Evolutionary conservation across 192 early-diverging fungal genomes (phyloP), one percentile per base, ranked within the genome.

Genomic region (Paraglomus brasilianum): DNA sequence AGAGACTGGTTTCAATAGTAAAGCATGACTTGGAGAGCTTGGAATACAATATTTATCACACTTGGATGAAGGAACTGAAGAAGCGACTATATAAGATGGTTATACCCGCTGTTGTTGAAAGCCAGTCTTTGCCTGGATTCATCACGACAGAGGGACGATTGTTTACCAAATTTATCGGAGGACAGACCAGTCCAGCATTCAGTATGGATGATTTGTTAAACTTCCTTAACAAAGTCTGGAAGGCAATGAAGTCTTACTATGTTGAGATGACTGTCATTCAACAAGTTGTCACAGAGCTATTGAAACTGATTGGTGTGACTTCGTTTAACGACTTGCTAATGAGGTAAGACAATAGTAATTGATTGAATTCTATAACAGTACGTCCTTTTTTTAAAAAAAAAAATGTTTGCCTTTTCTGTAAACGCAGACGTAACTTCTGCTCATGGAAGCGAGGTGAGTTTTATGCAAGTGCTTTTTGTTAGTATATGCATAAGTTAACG

Each of bases 241-340:
- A 92, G 73, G 91, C 92, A 4, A 93, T 98, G 94, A 92, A 93
- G 74, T 97, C 94, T 81, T 99, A 97, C 75, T 98, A 92, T 81
- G 91, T 98, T 69, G 95, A 97, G 71, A 88, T 86, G 45, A 87
- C 91, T 8, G 93, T 99, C 58, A 88, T 92, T 62, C 85, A 90
- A 8, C 96, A 97, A 81, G 95, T 97, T 39, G 83, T 97, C 70
- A 95, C 92, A 0, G 97, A 99, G 84, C 75, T 99, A 43, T 81
- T 99, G 51, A 91, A 94, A 67, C 88, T 96, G n/a, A 91, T 97
- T 72, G 96, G 98, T 55, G 92, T 95, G 1, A 89, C 89, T 1
- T 91, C 95, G 1, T 98, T 98, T 74, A 99, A 99, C 83, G 93
- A 98, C 79, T 78, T 99, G 67, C 86, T 99, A 68, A 98, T 97